Evolutionary conservation across 208 protist species (phyloP).

Genomic region (Leishmania gerbilli): DNA sequence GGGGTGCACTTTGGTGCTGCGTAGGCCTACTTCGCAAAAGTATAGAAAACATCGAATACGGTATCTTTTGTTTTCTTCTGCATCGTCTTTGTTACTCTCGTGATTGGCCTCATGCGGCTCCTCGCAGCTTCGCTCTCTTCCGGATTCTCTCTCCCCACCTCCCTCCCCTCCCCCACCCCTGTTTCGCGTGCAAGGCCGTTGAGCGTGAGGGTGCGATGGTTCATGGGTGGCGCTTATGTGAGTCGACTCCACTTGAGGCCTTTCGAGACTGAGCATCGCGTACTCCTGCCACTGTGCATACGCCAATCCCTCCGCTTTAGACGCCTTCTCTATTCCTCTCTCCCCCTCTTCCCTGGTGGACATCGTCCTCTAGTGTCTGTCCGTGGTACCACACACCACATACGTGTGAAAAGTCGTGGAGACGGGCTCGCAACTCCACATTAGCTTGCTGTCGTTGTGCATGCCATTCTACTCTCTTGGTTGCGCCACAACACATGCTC

Average conservation of each 20-base stretch:
- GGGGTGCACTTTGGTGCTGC: neutral
- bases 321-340: neutral
- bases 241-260: neutral
- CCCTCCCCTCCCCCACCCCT: no score
- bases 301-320: neutral
- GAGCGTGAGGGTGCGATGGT: neutral
- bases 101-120: neutral
- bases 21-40: neutral
- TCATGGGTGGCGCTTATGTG: neutral
- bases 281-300: neutral
- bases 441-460: neutral
- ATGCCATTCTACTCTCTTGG: neutral
- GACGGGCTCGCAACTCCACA: neutral
- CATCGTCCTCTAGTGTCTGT: neutral
- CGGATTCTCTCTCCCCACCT: neutral
- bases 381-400: neutral
- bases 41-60: neutral
- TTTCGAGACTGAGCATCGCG: neutral
- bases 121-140: neutral
- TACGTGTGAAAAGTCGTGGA: neutral
- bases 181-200: neutral
- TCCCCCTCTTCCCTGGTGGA: no score
- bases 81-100: neutral
- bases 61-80: neutral
- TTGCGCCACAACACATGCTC: slow-evolving; percentile 16